phyloP scores from a whole-genome alignment of 2,329 filamentous ascomycete genomes.

The Incumbomyces delicatus region DNA sequence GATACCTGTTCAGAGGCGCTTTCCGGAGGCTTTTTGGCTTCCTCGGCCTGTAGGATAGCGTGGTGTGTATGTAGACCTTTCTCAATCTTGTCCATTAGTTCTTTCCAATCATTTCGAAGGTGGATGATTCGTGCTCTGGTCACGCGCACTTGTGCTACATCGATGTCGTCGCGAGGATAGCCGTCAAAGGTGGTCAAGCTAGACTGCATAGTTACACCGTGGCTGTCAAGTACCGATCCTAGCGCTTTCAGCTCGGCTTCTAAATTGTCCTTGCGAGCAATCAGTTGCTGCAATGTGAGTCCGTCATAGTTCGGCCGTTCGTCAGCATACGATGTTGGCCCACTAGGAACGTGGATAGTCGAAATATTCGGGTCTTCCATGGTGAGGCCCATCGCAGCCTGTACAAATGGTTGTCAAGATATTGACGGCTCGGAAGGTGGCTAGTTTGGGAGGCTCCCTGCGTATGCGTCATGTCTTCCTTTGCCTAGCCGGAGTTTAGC shows the following conservation, averaged over 20 bases:
- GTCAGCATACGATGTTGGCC: conserved; percentile 55
- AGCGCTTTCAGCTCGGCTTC: conserved; percentile 82
- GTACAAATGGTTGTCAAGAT: too few species aligned
- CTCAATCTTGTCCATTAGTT: conserved; percentile 74
- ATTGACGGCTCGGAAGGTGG: too few species aligned
- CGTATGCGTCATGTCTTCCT: too few species aligned
- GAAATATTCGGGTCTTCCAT: conserved; percentile 44
- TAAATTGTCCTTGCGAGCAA: conserved; percentile 70
- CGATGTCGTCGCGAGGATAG: conserved; percentile 84
- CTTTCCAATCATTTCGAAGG: conserved; percentile 87
- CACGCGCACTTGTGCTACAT: conserved; percentile 92
- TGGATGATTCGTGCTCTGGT: conserved; percentile 81
- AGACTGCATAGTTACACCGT: conserved; percentile 88
- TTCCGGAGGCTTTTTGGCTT: conserved; percentile 22
- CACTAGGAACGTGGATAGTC: conserved; percentile 62
- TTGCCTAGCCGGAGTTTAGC: too few species aligned
- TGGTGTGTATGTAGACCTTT: conserved; percentile 83
- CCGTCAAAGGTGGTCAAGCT: conserved; percentile 78
- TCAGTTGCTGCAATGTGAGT: conserved; percentile 67
- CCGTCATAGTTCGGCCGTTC: conserved; percentile 49
- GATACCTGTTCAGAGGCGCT: conserved; percentile 13
- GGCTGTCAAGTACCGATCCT: conserved; percentile 64
- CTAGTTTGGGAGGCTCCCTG: too few species aligned
- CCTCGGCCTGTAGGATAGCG: conserved; percentile 48
- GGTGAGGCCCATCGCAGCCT: conserved; percentile 39